Conservation (phyloP, 441 rosid genomes). For the Erysimum pusillum region DNA sequence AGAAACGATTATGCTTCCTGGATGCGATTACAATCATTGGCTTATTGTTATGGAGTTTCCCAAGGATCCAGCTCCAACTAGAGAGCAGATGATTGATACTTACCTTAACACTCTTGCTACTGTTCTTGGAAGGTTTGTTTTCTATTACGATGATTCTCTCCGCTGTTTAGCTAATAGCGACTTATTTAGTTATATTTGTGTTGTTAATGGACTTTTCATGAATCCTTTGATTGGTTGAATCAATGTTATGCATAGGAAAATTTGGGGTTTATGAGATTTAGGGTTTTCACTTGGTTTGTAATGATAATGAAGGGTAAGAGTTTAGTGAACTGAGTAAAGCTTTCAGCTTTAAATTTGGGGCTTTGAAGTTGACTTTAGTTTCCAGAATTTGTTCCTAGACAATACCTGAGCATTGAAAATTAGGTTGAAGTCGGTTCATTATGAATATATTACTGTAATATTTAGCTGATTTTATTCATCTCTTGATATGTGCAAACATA, state of each 20-base stretch:
- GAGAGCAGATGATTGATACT: constrained; percentile 98
- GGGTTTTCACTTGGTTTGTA: constrained; percentile 17
- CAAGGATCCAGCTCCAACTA: constrained; percentile 90
- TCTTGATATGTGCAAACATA: constrained; percentile 19
- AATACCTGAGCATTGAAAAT: neutral
- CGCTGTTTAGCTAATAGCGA: neutral
- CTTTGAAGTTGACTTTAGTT: constrained; percentile 21
- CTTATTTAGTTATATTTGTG: neutral
- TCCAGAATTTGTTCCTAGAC: neutral
- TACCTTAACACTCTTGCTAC: constrained; percentile 89
- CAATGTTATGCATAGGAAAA: neutral
- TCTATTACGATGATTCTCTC: neutral
- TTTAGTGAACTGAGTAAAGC: constrained; percentile 12
- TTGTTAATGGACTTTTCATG: neutral
- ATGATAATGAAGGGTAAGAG: neutral
- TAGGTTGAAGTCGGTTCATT: neutral
- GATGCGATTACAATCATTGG: constrained; percentile 97
- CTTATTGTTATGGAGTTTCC: constrained; percentile 98
- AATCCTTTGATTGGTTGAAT: constrained; percentile 4
- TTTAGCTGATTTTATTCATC: constrained; percentile 1
- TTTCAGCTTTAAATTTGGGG: constrained; percentile 1
- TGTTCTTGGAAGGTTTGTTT: constrained; percentile 79
- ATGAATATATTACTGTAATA: neutral
- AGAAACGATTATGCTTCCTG: constrained; percentile 94
- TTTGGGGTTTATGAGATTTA: constrained; percentile 20